Evolutionary conservation across 2,329 filamentous ascomycete species (phyloP), one percentile per base, ranked within the genome.

Genomic region (Pestalotiopsis sp.): DNA sequence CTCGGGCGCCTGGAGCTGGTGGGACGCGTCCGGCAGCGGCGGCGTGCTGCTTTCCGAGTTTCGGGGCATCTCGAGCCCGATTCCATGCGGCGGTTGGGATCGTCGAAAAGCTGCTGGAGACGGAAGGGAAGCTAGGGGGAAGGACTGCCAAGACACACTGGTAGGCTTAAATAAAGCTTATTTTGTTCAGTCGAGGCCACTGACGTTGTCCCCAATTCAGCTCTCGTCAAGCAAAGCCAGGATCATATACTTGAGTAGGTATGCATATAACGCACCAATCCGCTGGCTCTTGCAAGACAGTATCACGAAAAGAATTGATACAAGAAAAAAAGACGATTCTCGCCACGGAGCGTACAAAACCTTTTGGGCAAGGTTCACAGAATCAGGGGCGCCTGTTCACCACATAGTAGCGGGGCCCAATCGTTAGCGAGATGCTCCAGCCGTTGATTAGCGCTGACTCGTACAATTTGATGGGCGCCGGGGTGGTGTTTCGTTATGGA

Each of bases 1-100:
- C n/a, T 45, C 61, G 12, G 61, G 20, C 11, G 61, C 31, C 4
- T 62, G 59, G 12, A 36, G 25, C 12, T 36, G 31, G 31, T 36
- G 31, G 31, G 31, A 62, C 13, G 13, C 59, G 27, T 39, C 59
- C 31, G 31, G 27, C 31, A 36, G 31, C 31, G 25, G 25, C n/a
- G 59, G 45, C 45, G 45, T 52, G 45, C 45, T 39, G 31, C 27
- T 36, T 14, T 62, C 31, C 31, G 59, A 62, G 4, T 17, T 62
- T 62, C 59, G 27, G 17, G 59, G 59, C 59, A 62, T 62, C n/a
- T 39, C 59, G 59, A 59, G 56, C 25, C 59, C n/a, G 59, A n/a
- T 36, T 27, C 59, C 59, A 62, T 62, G 17, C 59, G 14, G 17
- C 25, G 4, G 5, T 62, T n/a, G n/a, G 45, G 17, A 52, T 52